Evolutionary conservation across 2,329 filamentous ascomycete species (phyloP).

Genomic region (Arthrobotrys iridis): DNA sequence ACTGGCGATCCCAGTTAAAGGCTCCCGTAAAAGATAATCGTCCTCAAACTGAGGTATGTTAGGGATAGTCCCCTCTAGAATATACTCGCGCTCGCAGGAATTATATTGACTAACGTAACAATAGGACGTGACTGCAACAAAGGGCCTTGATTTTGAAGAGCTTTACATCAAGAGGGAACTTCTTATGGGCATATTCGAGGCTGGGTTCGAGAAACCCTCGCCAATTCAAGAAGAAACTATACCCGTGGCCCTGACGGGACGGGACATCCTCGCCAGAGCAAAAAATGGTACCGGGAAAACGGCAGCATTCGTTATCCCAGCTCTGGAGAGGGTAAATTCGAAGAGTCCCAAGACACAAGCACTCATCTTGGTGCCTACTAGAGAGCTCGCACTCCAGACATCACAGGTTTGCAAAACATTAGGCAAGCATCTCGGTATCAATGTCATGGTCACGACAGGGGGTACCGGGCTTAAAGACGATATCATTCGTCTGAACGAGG

Average conservation of each 20-base stretch:
- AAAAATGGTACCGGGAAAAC: slow-evolving; percentile 99
- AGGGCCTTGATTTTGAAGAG: slow-evolving; percentile 96
- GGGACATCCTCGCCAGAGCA: slow-evolving; percentile 93
- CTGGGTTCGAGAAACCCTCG: slow-evolving; percentile 97
- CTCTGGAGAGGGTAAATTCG: slow-evolving; percentile 93
- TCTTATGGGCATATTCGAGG: slow-evolving; percentile 99
- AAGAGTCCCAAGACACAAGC: slow-evolving; percentile 97
- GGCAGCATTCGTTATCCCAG: slow-evolving; percentile 95
- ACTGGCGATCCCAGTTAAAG: slow-evolving; percentile 80
- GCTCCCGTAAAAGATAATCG: slow-evolving; percentile 78
- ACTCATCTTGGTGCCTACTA: slow-evolving; percentile 92
- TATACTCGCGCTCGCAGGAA: neutral
- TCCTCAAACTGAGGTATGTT: slow-evolving; percentile 79
- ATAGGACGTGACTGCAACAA: slow-evolving; percentile 97
- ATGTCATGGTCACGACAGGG: slow-evolving; percentile 99
- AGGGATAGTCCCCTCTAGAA: neutral
- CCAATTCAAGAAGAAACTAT: slow-evolving; percentile 99
- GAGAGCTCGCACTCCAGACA: slow-evolving; percentile 96
- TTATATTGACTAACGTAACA: slow-evolving; percentile 47
- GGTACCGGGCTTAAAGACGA: slow-evolving; percentile 95
- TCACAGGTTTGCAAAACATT: slow-evolving; percentile 99
- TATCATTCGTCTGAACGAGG: slow-evolving; percentile 91
- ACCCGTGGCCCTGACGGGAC: slow-evolving; percentile 90
- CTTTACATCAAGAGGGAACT: slow-evolving; percentile 94
- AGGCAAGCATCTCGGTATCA: slow-evolving; percentile 94